A percentile compares a stretch with the other conserved stretches of the same genome.
Conservation (phyloP, 2,329 filamentous ascomycete species). For the Calonectria leucothoes region DNA sequence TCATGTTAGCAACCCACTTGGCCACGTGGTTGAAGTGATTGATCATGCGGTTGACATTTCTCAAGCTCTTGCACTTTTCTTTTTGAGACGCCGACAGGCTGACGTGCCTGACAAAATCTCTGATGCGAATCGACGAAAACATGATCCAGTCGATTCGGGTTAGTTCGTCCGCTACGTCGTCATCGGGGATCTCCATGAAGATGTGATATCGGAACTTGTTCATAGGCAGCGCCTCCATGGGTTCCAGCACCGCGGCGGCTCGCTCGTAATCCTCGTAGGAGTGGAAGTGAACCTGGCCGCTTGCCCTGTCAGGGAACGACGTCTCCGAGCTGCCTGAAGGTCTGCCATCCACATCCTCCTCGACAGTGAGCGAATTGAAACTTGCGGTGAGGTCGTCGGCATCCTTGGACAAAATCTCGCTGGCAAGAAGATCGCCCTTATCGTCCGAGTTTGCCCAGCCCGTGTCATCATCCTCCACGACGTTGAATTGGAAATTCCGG, state of each 20-base stretch:
- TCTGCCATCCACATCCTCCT: conserved; percentile 57
- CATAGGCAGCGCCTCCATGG: conserved; percentile 75
- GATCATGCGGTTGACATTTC: conserved; percentile 94
- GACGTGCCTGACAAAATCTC: conserved; percentile 93
- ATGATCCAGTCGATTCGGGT: conserved; percentile 98
- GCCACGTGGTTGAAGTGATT: conserved; percentile 90
- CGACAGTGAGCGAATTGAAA: conserved; percentile 61
- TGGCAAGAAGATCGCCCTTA: conserved; percentile 47
- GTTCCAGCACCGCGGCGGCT: conserved; percentile 78
- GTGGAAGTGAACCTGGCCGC: conserved; percentile 67
- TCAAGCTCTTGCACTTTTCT: conserved; percentile 80
- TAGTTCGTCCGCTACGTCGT: conserved; percentile 89
- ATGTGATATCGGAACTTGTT: conserved; percentile 90
- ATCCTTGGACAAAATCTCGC: conserved; percentile 52
- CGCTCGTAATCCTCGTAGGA: conserved; percentile 83
- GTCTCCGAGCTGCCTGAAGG: conserved; percentile 60
- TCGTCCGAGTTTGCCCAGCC: conserved; percentile 91
- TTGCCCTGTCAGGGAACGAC: conserved; percentile 54
- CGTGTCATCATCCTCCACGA: conserved; percentile 89
- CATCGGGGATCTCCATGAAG: conserved; percentile 87
- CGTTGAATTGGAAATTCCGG: conserved; percentile 76
- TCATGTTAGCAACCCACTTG: conserved; percentile 84
- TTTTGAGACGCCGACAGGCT: conserved; percentile 78
- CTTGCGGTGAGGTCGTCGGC: conserved; percentile 53
- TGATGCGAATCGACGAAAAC: conserved; percentile 93